Base-by-base conservation (phyloP, 176 grass and related monocot species). In the Musa acuminata region DNA sequence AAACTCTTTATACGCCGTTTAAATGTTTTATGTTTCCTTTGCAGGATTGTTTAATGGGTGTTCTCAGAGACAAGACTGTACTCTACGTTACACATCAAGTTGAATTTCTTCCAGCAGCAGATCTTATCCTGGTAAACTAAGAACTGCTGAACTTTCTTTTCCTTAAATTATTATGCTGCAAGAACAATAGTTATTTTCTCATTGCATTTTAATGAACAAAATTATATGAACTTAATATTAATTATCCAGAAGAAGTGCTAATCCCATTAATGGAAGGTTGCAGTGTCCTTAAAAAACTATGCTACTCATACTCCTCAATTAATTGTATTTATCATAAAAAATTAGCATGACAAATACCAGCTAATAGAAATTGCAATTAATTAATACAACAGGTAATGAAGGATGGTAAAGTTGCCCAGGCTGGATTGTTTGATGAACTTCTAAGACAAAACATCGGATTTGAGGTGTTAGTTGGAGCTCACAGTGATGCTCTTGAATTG, bases 41-140 rank as follows among this genome's bases (percentile, higher is more conserved):
- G 22, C 86, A 99, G 95, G 88, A 99, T 74, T 99, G 95, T 69
- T 53, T 99, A 59, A 89, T 99, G 95, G 88, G 90, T 48, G 59
- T 89, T 75, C 95, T 99, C 63, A 91, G 85, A 72, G 88, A 89
- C 29, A 99, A 94, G 82, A 99, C 95, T 49, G 83, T 99, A 84
- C 8, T 99, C 53, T 99, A 94, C 75, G 86, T 99, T 55, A 99
- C 95, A 8, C 95, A 99, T 77, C 95, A 99, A 89, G 90, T 99
- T 13, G 95, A 99, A 84, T 99, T 94, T 85, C 90, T 99, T 84
- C 95, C 95, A 63, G 84, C 65, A 2, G 95, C 95, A 2, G 90
- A 99, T 60, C 74, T 99, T 78, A 99, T 99, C 82, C 65, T 99
- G 59, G 95, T 94, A 94, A 81, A 25, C 26, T 13, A 27, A 64